Percentiles rank a stretch among this genome's conserved stretches.
phyloP scores from a whole-genome alignment of 805 yeast species.

The Starmerella tilneyi region DNA sequence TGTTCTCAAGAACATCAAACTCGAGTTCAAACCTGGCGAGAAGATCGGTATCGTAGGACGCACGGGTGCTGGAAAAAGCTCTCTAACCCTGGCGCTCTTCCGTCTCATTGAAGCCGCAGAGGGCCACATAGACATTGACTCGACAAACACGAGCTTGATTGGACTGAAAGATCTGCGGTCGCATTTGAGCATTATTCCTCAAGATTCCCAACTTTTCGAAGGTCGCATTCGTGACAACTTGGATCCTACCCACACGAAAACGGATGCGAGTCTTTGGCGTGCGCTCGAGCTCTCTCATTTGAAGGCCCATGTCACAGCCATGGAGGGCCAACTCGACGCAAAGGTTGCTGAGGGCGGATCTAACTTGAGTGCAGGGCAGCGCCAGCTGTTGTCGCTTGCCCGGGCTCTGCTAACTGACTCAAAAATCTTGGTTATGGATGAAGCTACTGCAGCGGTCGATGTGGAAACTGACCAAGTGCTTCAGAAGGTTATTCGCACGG shows the following conservation, averaged over 20 bases:
- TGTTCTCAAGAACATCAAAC: slow-evolving; percentile 56
- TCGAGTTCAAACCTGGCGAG: slow-evolving; percentile 61
- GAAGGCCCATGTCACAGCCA: slow-evolving; percentile 48
- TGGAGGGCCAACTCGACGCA: slow-evolving; percentile 49
- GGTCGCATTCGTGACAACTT: slow-evolving; percentile 77
- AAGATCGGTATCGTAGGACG: slow-evolving; percentile 94
- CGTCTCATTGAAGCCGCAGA: slow-evolving; percentile 68
- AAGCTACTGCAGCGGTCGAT: slow-evolving; percentile 86
- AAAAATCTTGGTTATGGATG: slow-evolving; percentile 69
- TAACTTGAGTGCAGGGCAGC: slow-evolving; percentile 81
- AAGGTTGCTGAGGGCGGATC: slow-evolving; percentile 65
- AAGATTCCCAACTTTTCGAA: slow-evolving; percentile 85
- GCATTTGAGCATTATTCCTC: slow-evolving; percentile 76
- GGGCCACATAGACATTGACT: slow-evolving; percentile 67
- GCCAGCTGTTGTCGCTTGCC: slow-evolving; percentile 74
- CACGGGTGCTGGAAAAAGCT: slow-evolving; percentile 93
- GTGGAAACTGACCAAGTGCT: slow-evolving; percentile 72
- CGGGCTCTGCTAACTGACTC: slow-evolving; percentile 70
- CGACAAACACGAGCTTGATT: slow-evolving; percentile 49
- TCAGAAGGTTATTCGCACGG: slow-evolving; percentile 67
- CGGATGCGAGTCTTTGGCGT: slow-evolving; percentile 75
- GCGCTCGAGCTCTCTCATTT: slow-evolving; percentile 71
- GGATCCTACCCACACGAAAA: slow-evolving; percentile 62
- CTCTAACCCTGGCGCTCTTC: slow-evolving; percentile 73
- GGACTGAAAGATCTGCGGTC: slow-evolving; percentile 74